Conservation (phyloP, 257 asterid genomes). For the Petunia axillaris region DNA sequence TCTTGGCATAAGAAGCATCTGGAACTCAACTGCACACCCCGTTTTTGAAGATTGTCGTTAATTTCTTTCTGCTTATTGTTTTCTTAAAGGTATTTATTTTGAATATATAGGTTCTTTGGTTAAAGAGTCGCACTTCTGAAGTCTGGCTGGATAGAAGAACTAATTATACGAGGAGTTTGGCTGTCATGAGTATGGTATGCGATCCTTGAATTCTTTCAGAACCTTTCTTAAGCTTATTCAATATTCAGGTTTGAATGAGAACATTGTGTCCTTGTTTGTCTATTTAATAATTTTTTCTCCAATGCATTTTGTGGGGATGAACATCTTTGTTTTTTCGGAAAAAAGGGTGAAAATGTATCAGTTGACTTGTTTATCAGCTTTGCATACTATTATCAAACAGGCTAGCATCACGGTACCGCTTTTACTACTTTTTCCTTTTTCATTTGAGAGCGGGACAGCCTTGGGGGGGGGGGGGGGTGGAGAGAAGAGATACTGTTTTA, state of each 20-base stretch:
- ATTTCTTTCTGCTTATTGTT: conserved; percentile 25
- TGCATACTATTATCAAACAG: background rate
- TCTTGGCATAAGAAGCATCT: no score
- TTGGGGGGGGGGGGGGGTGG: background rate
- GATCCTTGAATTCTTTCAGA: conserved; percentile 22
- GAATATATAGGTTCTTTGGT: conserved; percentile 79
- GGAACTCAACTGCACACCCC: no score
- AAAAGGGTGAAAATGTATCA: background rate
- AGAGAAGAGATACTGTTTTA: background rate
- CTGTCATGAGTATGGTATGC: conserved; percentile 99
- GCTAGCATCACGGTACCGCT: background rate
- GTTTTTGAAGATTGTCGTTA: no score
- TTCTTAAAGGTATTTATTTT: conserved; percentile 29
- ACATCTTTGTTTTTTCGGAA: background rate
- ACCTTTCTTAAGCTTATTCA: conserved; percentile 24
- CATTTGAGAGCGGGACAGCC: background rate
- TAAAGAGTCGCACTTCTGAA: conserved; percentile 99
- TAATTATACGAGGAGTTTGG: conserved; percentile 95
- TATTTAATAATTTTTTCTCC: conserved; percentile 1
- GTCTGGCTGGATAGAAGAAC: conserved; percentile 98
- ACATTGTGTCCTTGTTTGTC: conserved; percentile 9
- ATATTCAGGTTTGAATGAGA: conserved; percentile 17
- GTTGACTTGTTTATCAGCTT: conserved; percentile 14
- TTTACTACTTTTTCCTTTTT: conserved; percentile 15
- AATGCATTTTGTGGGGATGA: conserved; percentile 11